Evolutionary conservation across 106 monocot genomes (phyloP).

Genomic region (Platanthera zijinensis): DNA sequence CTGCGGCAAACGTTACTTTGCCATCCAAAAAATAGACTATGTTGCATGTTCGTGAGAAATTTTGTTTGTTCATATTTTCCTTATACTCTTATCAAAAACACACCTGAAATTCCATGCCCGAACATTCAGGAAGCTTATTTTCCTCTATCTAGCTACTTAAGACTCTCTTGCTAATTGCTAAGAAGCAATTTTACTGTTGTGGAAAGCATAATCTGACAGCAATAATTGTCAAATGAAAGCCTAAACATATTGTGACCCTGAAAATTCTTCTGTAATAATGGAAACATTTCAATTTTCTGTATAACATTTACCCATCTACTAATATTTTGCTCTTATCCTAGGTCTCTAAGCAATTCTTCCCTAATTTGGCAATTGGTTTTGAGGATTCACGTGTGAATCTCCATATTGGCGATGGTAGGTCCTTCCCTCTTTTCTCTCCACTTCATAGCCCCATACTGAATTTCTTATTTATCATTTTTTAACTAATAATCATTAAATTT

Average conservation of each 20-base stretch:
- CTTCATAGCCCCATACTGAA: background rate
- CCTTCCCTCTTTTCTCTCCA: background rate
- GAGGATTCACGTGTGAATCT: conserved; percentile 29
- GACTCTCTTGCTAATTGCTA: background rate
- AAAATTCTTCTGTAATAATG: background rate
- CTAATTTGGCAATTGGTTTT: conserved; percentile 23
- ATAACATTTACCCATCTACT: background rate
- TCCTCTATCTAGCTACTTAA: too few species aligned
- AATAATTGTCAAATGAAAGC: background rate
- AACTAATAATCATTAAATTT: background rate
- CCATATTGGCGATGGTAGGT: conserved; percentile 23
- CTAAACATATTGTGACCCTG: background rate
- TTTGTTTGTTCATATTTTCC: too few species aligned
- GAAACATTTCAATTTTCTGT: background rate
- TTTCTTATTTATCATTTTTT: background rate
- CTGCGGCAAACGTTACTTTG: too few species aligned
- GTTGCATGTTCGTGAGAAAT: too few species aligned
- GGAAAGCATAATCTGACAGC: background rate
- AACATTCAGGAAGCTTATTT: too few species aligned
- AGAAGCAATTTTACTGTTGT: background rate
- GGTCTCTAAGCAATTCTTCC: conserved; percentile 30
- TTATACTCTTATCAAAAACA: too few species aligned
- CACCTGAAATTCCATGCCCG: too few species aligned
- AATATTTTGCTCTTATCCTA: background rate
- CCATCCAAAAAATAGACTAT: too few species aligned